Evolutionary conservation across 2,329 filamentous ascomycete genomes (phyloP), one percentile per base, ranked within the genome.

Genomic region (Coniochaeta pulveracea): DNA sequence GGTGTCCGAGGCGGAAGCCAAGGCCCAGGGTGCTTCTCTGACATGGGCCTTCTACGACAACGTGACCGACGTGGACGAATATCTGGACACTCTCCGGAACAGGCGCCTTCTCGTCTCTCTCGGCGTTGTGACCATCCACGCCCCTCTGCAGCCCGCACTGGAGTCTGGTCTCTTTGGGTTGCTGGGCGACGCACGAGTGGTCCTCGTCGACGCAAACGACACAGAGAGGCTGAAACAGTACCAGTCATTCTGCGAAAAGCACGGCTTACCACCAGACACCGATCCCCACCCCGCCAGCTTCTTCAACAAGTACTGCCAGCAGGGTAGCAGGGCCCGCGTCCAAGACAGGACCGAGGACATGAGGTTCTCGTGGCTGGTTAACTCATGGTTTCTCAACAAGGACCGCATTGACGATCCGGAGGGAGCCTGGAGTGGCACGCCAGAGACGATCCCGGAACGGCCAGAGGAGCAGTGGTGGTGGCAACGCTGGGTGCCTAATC

Each of bases 121-220:
- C 12, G 4, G 15, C 4, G 11, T 28, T 11, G 26, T 28, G 10
- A 17, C 26, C 19, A 18, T 28, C 15, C 26, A 28, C 15, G 26
- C 26, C 26, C 26, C 26, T 4, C 15, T 28, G 10, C 26, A 10
- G 15, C 15, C 26, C 9, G 26, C 26, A 28, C 26, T 28, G 10
- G 26, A 28, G 4, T 28, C 15, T 10, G 26, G 26, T 8, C 15
- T 28, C 26, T 28, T 28, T n/a, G 26, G 26, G 26, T 18, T 28
- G 5, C 26, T 28, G 14, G 26, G 26, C 26, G 26, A 28, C 10
- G 26, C 26, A 18, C 26, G 26, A 9, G 26, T 28, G 15, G 26
- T 28, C 17, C 26, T 28, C 14, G 26, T 28, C 15, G 26, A 28
- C 10, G 26, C 14, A 10, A 8, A 3, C 15, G 26, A 28, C 15